These are phyloP conservation scores for Populus simonii DNA, from an alignment of 345 rosid genomes.

Conservation along the genomic window DNA sequence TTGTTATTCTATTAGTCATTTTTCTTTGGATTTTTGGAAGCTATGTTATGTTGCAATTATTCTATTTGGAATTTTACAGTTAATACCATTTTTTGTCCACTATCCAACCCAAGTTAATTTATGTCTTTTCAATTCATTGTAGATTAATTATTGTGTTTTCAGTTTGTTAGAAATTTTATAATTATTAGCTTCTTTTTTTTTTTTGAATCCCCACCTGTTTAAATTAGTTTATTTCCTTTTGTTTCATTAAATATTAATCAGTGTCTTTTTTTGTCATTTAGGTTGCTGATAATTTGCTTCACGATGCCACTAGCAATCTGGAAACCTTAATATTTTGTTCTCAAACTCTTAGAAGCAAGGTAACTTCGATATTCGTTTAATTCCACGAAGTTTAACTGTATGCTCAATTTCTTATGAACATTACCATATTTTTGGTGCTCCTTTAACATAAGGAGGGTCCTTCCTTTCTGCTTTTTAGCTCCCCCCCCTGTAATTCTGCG, in stretches of 20 bases:
- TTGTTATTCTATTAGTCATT: neutral
- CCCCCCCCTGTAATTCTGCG: neutral
- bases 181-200: neutral
- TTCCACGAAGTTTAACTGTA: neutral
- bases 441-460: neutral
- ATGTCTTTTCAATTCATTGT: no score
- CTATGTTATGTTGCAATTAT: neutral
- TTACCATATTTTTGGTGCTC: neutral
- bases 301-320: constrained; percentile 89
- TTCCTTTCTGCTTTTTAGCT: neutral
- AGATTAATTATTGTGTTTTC: neutral
- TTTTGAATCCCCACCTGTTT: neutral
- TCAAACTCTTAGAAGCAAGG: constrained; percentile 99
- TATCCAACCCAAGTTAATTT: no score
- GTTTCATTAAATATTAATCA: neutral
- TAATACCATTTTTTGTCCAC: no score
- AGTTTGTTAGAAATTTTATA: neutral
- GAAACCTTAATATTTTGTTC: constrained; percentile 98
- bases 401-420: neutral
- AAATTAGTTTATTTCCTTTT: neutral
- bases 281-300: constrained; percentile 99
- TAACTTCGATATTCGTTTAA: constrained; percentile 30
- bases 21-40: neutral
- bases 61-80: neutral
- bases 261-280: constrained; percentile 21